Evolutionary conservation across 148 eudicot species (phyloP), one percentile per base, ranked within the genome.

Genomic region (Salicornia ramosissima): DNA sequence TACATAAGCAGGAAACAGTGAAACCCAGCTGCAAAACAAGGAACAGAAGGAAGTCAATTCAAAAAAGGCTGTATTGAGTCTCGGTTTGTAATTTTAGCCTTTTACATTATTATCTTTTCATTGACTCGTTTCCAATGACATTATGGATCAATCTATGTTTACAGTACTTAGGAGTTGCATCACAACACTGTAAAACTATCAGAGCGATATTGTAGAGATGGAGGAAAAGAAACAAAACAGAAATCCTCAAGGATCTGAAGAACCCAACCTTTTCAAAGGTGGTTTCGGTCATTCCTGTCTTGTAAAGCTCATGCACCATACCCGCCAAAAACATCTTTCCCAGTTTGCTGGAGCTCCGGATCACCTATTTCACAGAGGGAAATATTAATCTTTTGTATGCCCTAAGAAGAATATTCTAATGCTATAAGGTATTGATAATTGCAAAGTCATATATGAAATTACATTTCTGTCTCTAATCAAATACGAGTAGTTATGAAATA

Each of bases 281-380:
- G 39, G 97, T 95, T 82, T 95, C 97, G 16, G 89, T 83, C 91
- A 95, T 85, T 78, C 99, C 99, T 47, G 99, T 91, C 79, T 91
- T 89, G 72, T 95, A 86, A 46, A 87, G 91, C 68, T 95, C 99
- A 77, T 91, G 84, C 71, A 95, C 99, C 99, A 95, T 84, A 77
- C 97, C 96, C 16, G 96, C 87, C 90, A 95, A 82, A 77, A 91
- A 89, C 80, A 95, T 87, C 68, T 95, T 89, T 63, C 90, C 79
- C 75, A 91, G 57, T 75, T 85, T 89, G 68, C 88, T 82, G 55
- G 87, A 87, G 63, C 79, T 83, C 71, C 77, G 83, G 81, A 95
- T 95, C 59, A 95, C 88, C 99, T 94, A 77, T 51, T 78, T 59
- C 13, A 53, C 29, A 52, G 70, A 19, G 53, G 14, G 53, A 49